Percentiles rank a stretch among this genome's conserved stretches.
These are phyloP conservation scores for Eucalyptus marginata DNA, from an alignment of 345 rosid species.

Conservation along the genomic window DNA sequence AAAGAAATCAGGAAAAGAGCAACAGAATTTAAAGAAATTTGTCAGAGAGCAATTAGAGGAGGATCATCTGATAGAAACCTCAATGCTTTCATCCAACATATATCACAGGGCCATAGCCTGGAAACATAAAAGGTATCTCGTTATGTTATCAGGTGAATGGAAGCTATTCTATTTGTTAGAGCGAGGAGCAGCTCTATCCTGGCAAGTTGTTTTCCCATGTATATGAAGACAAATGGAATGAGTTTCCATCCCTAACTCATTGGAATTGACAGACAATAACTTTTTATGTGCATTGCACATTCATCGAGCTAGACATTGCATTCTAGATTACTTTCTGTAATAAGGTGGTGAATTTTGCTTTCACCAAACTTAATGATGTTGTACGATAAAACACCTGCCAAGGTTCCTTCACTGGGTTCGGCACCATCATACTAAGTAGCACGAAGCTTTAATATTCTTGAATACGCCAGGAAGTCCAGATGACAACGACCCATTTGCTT, in stretches of 20 bases:
- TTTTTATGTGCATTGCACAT: neutral
- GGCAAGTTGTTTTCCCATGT: neutral
- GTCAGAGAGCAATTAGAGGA: conserved; percentile 12
- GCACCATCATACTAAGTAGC: neutral
- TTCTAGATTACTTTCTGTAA: neutral
- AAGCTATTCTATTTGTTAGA: neutral
- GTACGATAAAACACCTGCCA: neutral
- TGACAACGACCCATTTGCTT: neutral
- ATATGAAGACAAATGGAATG: neutral
- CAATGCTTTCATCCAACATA: conserved; percentile 16
- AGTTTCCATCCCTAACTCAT: neutral
- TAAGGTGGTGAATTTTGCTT: neutral
- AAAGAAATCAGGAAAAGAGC: conserved; percentile 19
- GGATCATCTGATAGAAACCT: conserved; percentile 29
- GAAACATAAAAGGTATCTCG: neutral
- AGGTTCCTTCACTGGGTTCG: neutral
- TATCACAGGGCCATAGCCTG: neutral
- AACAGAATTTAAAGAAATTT: neutral
- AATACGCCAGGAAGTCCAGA: neutral
- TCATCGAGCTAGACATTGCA: neutral
- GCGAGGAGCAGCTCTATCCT: neutral
- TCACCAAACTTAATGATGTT: neutral
- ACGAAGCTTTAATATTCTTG: neutral
- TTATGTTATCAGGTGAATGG: neutral
- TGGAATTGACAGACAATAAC: neutral